Percentiles rank a stretch among this genome's conserved stretches.
Evolutionary conservation across 2,329 filamentous ascomycete species (phyloP).

Genomic region (Rhytidhysteron rufulum): DNA sequence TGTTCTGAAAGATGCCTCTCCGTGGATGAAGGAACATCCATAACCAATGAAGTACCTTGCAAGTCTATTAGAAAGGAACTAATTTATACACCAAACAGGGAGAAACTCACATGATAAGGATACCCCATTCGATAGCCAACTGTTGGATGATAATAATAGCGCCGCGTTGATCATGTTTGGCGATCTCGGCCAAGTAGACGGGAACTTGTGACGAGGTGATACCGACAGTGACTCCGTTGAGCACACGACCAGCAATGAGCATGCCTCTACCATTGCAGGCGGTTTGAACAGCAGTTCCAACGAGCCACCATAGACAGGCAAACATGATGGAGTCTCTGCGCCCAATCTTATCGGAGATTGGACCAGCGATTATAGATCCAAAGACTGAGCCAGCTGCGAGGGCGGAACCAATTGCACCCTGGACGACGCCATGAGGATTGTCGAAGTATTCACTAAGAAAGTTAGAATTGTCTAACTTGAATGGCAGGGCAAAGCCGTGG

Average conservation of each 20-base stretch:
- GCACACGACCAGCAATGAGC: constrained; percentile 45
- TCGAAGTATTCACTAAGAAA: constrained; percentile 44
- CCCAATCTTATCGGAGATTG: constrained; percentile 47
- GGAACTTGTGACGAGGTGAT: constrained; percentile 44
- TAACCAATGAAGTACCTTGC: constrained; percentile 45
- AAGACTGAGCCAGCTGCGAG: constrained; percentile 49
- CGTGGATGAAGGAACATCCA: constrained; percentile 41
- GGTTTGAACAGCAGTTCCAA: constrained; percentile 40
- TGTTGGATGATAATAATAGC: constrained; percentile 44
- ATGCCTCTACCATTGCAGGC: constrained; percentile 35
- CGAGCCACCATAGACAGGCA: constrained; percentile 46
- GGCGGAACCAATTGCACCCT: constrained; percentile 50
- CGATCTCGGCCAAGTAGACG: constrained; percentile 44
- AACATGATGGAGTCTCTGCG: constrained; percentile 46
- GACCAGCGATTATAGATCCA: constrained; percentile 49
- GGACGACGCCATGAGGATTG: constrained; percentile 45
- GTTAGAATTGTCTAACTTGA: not conserved
- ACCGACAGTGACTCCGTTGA: constrained; percentile 42
- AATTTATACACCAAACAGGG: not conserved
- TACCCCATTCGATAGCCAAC: constrained; percentile 38
- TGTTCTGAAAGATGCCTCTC: constrained; percentile 41
- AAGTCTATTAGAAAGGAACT: not conserved
- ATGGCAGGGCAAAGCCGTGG: too few relatives aligned
- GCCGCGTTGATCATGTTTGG: constrained; percentile 41
- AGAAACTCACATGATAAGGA: constrained; percentile 30